phyloP scores from a whole-genome alignment of 148 eudicot genomes.

The Fallopia convolvulus region DNA sequence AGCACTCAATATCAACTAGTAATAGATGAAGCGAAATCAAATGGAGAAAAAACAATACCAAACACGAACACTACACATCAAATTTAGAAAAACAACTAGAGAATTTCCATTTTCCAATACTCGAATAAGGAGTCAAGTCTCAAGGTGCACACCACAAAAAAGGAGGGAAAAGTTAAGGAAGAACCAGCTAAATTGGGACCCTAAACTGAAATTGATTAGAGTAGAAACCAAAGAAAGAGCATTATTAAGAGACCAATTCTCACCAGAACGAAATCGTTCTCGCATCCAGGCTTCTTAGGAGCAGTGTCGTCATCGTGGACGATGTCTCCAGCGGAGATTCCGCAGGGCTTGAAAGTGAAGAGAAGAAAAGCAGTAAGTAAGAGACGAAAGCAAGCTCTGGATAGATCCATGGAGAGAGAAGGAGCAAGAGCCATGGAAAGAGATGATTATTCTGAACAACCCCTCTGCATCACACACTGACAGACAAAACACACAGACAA shows the following conservation, averaged over 20 bases:
- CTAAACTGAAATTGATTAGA: conserved; percentile 21
- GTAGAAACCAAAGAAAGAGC: background rate
- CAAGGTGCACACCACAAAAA: background rate
- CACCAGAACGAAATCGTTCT: conserved; percentile 78
- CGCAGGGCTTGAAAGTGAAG: conserved; percentile 14
- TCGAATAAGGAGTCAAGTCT: background rate
- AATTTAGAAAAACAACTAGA: too few species aligned
- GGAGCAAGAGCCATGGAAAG: background rate
- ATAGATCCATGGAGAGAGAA: conserved; percentile 29
- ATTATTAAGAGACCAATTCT: background rate
- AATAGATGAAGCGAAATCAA: too few species aligned
- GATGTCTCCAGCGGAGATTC: conserved; percentile 62
- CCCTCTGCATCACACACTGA: background rate
- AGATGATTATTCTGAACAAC: background rate
- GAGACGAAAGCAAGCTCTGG: conserved; percentile 22
- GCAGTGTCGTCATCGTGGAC: conserved; percentile 63
- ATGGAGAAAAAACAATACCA: too few species aligned
- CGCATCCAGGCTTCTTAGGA: conserved; percentile 86
- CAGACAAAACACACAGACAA: background rate
- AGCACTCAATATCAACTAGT: background rate
- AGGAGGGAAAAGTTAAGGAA: conserved; percentile 12
- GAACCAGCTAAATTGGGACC: conserved; percentile 20
- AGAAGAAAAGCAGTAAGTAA: conserved; percentile 17
- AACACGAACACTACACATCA: too few species aligned
- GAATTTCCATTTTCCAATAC: too few species aligned